Conservation (phyloP, 2,329 filamentous ascomycete species). For the Trichoderma atroviride region DNA sequence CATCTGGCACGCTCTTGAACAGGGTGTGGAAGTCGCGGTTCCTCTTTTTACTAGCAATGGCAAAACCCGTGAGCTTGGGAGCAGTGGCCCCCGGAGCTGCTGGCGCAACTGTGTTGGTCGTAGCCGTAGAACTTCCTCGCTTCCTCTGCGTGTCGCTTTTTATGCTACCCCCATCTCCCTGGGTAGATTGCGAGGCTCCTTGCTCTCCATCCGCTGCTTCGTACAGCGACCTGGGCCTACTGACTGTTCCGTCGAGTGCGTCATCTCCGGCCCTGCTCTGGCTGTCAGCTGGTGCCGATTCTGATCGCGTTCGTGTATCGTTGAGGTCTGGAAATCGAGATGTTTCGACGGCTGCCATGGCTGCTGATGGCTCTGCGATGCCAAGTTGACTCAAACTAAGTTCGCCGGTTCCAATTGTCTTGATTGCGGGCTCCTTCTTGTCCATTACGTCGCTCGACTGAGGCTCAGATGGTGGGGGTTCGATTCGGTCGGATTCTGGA, state of each 20-base stretch:
- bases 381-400: constrained; percentile 88
- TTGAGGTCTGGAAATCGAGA: constrained; percentile 55
- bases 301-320: constrained; percentile 56
- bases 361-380: constrained; percentile 62
- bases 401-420: constrained; percentile 86
- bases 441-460: constrained; percentile 44
- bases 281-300: constrained; percentile 59
- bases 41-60: constrained; percentile 91
- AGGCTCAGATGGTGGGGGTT: constrained; percentile 40
- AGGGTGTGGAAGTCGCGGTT: constrained; percentile 93
- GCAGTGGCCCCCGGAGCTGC: constrained; percentile 40
- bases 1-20: constrained; percentile 95
- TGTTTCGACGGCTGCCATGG: constrained; percentile 58
- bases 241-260: constrained; percentile 40
- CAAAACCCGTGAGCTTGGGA: constrained; percentile 88
- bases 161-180: constrained; percentile 69
- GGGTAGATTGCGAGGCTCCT: constrained; percentile 64
- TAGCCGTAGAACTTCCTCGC: constrained; percentile 78
- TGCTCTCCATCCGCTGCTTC: constrained; percentile 58
- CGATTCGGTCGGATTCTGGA: constrained; percentile 44
- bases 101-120: constrained; percentile 67
- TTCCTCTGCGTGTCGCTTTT: constrained; percentile 71
- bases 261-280: constrained; percentile 35
- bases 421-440: constrained; percentile 74
- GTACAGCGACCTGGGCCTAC: constrained; percentile 54